Conservation (phyloP, 2,329 filamentous ascomycete species). For the Microcyclospora pomicola region DNA sequence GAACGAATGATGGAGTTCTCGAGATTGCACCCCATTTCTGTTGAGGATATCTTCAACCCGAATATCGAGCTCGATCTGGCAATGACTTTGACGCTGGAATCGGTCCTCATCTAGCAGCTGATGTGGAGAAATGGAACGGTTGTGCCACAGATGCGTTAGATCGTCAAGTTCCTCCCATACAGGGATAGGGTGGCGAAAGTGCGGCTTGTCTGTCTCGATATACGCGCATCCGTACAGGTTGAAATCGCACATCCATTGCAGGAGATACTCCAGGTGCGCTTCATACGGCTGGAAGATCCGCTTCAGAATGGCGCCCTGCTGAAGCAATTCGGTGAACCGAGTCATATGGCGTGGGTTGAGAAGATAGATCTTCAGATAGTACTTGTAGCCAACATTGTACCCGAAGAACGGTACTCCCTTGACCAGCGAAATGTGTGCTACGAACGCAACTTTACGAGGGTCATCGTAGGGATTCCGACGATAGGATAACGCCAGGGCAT, state of each 20-base stretch:
- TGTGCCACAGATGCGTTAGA: conserved; percentile 63
- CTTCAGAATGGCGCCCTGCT: conserved; percentile 78
- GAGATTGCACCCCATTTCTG: conserved; percentile 56
- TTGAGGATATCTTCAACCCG: conserved; percentile 82
- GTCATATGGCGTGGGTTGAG: conserved; percentile 77
- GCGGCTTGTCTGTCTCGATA: conserved; percentile 56
- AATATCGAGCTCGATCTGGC: conserved; percentile 78
- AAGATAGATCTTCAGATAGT: conserved; percentile 90
- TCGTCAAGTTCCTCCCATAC: conserved; percentile 48
- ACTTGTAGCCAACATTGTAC: conserved; percentile 80
- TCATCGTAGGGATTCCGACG: conserved; percentile 58
- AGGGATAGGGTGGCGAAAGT: conserved; percentile 66
- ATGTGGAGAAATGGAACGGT: conserved; percentile 48
- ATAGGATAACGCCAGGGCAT: conserved; percentile 76
- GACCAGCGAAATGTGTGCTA: conserved; percentile 79
- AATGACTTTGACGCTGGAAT: conserved; percentile 72
- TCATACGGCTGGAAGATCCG: conserved; percentile 81
- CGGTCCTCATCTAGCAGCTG: conserved; percentile 47
- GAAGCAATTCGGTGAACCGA: conserved; percentile 72
- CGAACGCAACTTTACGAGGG: conserved; percentile 50
- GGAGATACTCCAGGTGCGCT: conserved; percentile 77
- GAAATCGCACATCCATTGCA: conserved; percentile 98
- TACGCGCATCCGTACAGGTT: conserved; percentile 92
- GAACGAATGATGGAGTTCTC: conserved; percentile 79
- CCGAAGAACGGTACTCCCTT: conserved; percentile 95